Base-by-base conservation (phyloP, 331 rosid genomes). In the Pyracantha coccinea region DNA sequence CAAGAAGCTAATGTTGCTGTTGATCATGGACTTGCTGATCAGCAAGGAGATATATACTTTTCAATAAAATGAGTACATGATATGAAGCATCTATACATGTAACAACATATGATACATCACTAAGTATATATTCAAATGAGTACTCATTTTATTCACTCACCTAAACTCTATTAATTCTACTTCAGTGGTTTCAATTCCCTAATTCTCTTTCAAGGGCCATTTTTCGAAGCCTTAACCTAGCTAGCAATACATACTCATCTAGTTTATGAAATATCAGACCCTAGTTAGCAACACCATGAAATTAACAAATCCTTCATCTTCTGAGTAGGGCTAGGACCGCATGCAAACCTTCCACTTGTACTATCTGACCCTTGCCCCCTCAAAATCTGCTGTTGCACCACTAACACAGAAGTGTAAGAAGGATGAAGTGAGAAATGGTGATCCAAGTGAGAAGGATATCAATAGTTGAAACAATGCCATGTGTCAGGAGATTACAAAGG, bases 351-450 rank as follows among this genome's bases (percentile, higher is more conserved):
- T 33, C 15, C 52, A 19, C 12, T 13, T 20, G 19, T 9, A 44
- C 32, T 58, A 2, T 63, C 68, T 4, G 28, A 6, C 25, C 41
- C 53, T 71, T 75, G 81, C 16, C 84, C 89, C 79, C 98, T 88
- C 29, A 86, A 60, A 8, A 86, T 63, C 53, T 93, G 98, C 60
- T 91, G 97, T 27, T 93, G 97, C 7, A 89, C 50, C 6, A 93
- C 93, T 72, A 91, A 81, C 24, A 93, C 87, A 31, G 98, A 89
- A 80, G 84, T n/a, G n/a, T n/a, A n/a, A n/a, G n/a, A n/a, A n/a
- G n/a, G n/a, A n/a, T n/a, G n/a, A n/a, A n/a, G n/a, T n/a, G n/a
- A n/a, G n/a, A n/a, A n/a, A n/a, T n/a, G n/a, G n/a, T n/a, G n/a
- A n/a, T n/a, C n/a, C n/a, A n/a, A n/a, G n/a, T n/a, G n/a, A n/a